These are phyloP conservation scores for Aspergillus biplanus DNA, from an alignment of 495 filamentous ascomycete genomes.

Conservation along the genomic window DNA sequence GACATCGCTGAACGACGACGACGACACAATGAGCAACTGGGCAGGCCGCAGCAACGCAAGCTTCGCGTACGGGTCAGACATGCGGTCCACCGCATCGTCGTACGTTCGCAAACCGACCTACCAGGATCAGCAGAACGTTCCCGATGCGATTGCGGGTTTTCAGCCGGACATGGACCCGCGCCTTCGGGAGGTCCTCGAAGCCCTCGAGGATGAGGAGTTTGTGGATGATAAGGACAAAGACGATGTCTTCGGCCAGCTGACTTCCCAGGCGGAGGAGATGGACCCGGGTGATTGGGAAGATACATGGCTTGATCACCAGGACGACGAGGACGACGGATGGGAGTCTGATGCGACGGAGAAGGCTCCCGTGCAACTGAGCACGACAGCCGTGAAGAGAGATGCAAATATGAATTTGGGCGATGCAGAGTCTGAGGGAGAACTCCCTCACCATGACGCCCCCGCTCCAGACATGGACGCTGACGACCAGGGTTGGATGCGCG, in stretches of 20 bases:
- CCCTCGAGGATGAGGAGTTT: conserved; percentile 93
- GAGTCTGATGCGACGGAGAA: conserved; percentile 93
- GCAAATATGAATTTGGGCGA: conserved; percentile 17
- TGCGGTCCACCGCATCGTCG: conserved; percentile 59
- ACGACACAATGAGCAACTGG: conserved; percentile 51
- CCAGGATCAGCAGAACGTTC: conserved; percentile 91
- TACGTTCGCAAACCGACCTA: conserved; percentile 76
- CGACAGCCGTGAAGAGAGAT: conserved; percentile 27
- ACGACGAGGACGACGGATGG: conserved; percentile 80
- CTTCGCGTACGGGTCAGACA: conserved; percentile 38
- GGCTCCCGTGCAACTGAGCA: conserved; percentile 51
- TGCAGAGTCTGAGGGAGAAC: conserved; percentile 35
- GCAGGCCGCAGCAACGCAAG: conserved; percentile 29
- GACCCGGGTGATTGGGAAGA: conserved; percentile 70
- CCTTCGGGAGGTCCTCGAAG: conserved; percentile 88
- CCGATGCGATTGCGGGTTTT: conserved; percentile 88
- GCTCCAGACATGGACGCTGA: conserved; percentile 48
- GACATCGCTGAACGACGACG: conserved; percentile 58
- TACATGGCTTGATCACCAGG: conserved; percentile 57
- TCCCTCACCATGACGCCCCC: conserved; percentile 49
- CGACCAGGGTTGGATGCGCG: conserved; percentile 80
- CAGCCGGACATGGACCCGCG: conserved; percentile 98
- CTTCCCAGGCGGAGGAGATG: conserved; percentile 72
- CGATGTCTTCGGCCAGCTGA: conserved; percentile 78
- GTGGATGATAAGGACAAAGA: conserved; percentile 83